Evolutionary conservation across 805 yeast species (phyloP).

Genomic region (Myxozyma melibiosi): DNA sequence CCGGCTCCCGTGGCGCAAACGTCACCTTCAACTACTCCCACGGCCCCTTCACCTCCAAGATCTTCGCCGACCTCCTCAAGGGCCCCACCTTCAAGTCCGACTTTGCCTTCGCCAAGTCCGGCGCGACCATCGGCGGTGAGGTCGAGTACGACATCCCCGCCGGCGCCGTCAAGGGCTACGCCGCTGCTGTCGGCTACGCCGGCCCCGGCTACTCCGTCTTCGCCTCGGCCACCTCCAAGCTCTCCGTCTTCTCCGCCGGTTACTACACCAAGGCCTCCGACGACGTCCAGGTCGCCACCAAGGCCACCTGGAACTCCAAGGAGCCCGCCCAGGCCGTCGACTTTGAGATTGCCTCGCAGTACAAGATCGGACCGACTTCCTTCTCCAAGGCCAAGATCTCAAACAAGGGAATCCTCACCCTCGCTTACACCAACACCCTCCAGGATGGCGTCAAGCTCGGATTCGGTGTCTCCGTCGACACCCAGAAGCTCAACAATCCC

Average conservation of each 20-base stretch:
- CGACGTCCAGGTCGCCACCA: conserved; percentile 94
- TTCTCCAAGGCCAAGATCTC: conserved; percentile 96
- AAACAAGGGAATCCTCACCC: conserved; percentile 91
- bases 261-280: conserved; percentile 96
- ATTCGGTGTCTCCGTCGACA: conserved; percentile 95
- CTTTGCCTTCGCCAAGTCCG: conserved; percentile 91
- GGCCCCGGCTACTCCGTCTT: conserved; percentile 86
- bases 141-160: conserved; percentile 92
- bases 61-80: conserved; percentile 90
- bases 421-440: conserved; percentile 90
- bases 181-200: conserved; percentile 91
- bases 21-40: conserved; percentile 88
- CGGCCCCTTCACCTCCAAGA: conserved; percentile 91
- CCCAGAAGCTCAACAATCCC: conserved; percentile 91
- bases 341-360: conserved; percentile 95
- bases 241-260: conserved; percentile 88
- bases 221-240: conserved; percentile 79
- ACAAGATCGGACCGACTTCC: conserved; percentile 81
- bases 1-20: conserved; percentile 77
- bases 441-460: conserved; percentile 97
- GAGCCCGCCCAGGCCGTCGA: conserved; percentile 77
- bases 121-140: conserved; percentile 96
- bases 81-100: conserved; percentile 97
- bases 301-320: conserved; percentile 91
- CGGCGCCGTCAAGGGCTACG: conserved; percentile 91